phyloP scores from a whole-genome alignment of 192 early-diverging fungal species.

The Lobulomyces angularis region DNA sequence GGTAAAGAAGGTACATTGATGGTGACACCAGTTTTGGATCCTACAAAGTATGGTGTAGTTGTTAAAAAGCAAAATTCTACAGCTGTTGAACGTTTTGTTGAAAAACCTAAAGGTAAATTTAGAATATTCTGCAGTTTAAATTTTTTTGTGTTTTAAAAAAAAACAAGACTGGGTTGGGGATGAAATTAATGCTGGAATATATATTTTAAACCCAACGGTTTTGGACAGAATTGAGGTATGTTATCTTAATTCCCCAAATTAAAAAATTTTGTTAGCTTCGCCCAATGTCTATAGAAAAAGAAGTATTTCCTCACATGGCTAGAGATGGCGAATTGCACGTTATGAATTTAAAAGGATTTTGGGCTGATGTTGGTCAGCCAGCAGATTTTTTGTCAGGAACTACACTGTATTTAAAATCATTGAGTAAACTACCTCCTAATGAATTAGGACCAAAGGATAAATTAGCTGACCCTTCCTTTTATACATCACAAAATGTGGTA shows the following conservation, averaged over 20 bases:
- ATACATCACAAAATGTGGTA: slow-evolving; percentile 8
- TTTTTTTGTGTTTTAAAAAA: too few relatives aligned
- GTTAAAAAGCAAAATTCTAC: slow-evolving; percentile 57
- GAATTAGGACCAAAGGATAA: slow-evolving; percentile 46
- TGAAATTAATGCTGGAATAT: slow-evolving; percentile 98
- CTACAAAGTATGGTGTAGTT: slow-evolving; percentile 97
- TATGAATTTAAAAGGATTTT: slow-evolving; percentile 88
- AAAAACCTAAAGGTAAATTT: slow-evolving; percentile 97
- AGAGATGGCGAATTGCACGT: slow-evolving; percentile 75
- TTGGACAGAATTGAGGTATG: slow-evolving; percentile 74
- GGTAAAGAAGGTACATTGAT: slow-evolving; percentile 92
- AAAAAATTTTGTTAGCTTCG: slow-evolving; percentile 37
- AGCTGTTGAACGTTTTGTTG: slow-evolving; percentile 88
- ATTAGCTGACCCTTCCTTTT: slow-evolving; percentile 52
- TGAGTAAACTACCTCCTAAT: slow-evolving; percentile 64
- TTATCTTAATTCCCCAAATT: slow-evolving; percentile 3
- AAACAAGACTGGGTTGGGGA: slow-evolving; percentile 88
- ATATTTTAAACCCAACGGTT: slow-evolving; percentile 90
- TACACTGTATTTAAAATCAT: slow-evolving; percentile 74
- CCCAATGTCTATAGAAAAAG: slow-evolving; percentile 96
- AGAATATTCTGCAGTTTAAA: too few relatives aligned
- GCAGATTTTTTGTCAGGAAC: slow-evolving; percentile 96
- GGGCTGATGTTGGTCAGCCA: slow-evolving; percentile 99
- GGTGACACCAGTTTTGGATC: slow-evolving; percentile 94
- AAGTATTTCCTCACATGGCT: slow-evolving; percentile 90